Evolutionary conservation across 2,329 filamentous ascomycete genomes (phyloP), one percentile per base, ranked within the genome.

Genomic region (Xylaria sp.): DNA sequence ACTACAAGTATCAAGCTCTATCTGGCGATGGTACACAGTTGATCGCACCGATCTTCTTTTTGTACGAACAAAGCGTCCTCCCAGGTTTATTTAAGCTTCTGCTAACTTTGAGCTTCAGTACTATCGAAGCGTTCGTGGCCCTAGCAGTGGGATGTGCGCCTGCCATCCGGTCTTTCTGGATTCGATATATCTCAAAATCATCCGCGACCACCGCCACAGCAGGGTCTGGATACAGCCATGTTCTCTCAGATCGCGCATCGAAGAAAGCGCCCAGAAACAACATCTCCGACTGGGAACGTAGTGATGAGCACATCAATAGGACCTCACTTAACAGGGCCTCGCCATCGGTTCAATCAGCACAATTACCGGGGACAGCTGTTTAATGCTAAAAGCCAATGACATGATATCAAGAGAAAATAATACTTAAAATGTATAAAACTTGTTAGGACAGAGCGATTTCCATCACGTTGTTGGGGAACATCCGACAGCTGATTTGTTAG

Each of bases 11-110:
- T 18, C 39, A 31, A 43, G 56, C 56, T 31, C 23, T 58, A n/a
- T 43, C 23, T 3, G 56, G 56, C 20, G 56, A 58, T 31, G 56
- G 56, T 31, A 58, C 56, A 13, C 56, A 58, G 56, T 48, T 58
- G 56, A 58, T 58, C 23, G 56, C 56, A n/a, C 56, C 56, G 12
- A 58, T 58, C 39, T 58, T 58, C 56, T 58, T 58, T 18, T 58
- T 58, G 56, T 58, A 58, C 10, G 56, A 58, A 31, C 13, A 5
- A 58, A 20, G 3, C 13, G 8, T 20, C 25, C 28, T 25, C 54
- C 25, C 13, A 2, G 10, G 10, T 39, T 46, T n/a, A 1, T 13
- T n/a, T 2, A 20, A 7, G n/a, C 15, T 25, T n/a, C 28, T 48
- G 23, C 56, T 58, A 46, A 58, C 12, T 31, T 31, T 58, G 15